Conservation (phyloP, 1,284 basidiomycete genomes). For the Moesziomyces sp. region DNA sequence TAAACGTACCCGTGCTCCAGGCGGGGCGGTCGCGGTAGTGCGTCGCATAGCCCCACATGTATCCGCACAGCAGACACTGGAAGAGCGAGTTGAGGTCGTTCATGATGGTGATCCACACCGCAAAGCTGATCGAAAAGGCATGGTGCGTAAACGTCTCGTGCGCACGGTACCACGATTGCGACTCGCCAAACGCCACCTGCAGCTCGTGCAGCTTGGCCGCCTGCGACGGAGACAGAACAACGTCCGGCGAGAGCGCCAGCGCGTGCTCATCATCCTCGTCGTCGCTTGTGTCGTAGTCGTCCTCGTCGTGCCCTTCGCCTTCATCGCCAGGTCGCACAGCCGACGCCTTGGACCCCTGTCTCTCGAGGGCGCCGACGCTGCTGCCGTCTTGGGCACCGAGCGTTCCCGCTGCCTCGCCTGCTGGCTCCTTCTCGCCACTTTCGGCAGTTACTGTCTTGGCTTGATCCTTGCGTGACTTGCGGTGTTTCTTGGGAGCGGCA, state of each 20-base stretch:
- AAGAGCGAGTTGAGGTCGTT: constrained; percentile 85
- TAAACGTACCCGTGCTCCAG: constrained; percentile 75
- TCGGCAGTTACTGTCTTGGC: neutral
- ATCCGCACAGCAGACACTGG: constrained; percentile 70
- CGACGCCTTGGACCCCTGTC: neutral
- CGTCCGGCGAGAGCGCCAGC: constrained; percentile 8
- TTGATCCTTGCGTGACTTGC: neutral
- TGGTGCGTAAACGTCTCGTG: constrained; percentile 85
- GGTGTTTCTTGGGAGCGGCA: constrained; percentile 72
- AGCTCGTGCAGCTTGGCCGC: constrained; percentile 25
- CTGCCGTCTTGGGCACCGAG: neutral
- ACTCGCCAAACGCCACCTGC: constrained; percentile 38
- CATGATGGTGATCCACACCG: constrained; percentile 69
- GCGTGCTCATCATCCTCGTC: constrained; percentile 3
- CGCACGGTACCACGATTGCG: constrained; percentile 78
- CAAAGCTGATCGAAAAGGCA: constrained; percentile 75
- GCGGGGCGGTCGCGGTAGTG: constrained; percentile 68
- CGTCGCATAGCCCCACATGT: constrained; percentile 68
- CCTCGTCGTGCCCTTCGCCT: constrained; percentile 44
- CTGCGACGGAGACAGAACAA: constrained; percentile 31
- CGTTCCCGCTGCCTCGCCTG: neutral
- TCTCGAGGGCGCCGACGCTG: neutral
- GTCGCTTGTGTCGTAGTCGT: neutral
- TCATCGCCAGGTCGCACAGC: neutral
- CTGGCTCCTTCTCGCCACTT: neutral